These are phyloP conservation scores for Calonectria montana DNA, from an alignment of 2,329 filamentous ascomycete species.

Conservation along the genomic window DNA sequence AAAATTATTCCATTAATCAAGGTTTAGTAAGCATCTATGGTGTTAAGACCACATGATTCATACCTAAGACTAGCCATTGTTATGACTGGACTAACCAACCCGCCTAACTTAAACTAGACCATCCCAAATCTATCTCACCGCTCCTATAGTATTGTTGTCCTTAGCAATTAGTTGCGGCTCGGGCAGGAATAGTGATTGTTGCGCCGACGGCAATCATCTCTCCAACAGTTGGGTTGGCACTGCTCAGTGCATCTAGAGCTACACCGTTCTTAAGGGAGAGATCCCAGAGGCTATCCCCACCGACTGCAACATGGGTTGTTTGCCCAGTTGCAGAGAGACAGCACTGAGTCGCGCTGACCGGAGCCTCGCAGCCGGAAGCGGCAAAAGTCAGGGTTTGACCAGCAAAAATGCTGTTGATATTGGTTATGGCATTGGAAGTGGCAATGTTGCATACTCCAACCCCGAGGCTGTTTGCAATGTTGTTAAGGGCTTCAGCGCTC, in stretches of 20 bases:
- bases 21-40: too few species aligned
- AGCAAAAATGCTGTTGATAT: not conserved
- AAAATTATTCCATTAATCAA: too few species aligned
- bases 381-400: not conserved
- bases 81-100: too few species aligned
- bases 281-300: not conserved
- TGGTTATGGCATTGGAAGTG: not conserved
- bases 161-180: not conserved
- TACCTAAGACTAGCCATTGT: too few species aligned
- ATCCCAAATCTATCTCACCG: too few species aligned
- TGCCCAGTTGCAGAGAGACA: not conserved
- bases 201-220: not conserved
- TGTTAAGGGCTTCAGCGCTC: not conserved
- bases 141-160: not conserved
- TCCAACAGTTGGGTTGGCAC: not conserved
- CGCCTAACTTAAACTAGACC: too few species aligned
- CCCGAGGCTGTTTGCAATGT: not conserved
- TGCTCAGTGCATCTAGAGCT: not conserved
- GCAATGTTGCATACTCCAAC: conserved; percentile 1
- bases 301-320: not conserved
- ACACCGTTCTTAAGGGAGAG: not conserved
- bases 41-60: too few species aligned
- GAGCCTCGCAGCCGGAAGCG: not conserved
- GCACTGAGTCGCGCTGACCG: not conserved
- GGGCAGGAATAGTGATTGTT: not conserved